Conservation (phyloP, 306 rosid species). For the Potentilla sterilis region DNA sequence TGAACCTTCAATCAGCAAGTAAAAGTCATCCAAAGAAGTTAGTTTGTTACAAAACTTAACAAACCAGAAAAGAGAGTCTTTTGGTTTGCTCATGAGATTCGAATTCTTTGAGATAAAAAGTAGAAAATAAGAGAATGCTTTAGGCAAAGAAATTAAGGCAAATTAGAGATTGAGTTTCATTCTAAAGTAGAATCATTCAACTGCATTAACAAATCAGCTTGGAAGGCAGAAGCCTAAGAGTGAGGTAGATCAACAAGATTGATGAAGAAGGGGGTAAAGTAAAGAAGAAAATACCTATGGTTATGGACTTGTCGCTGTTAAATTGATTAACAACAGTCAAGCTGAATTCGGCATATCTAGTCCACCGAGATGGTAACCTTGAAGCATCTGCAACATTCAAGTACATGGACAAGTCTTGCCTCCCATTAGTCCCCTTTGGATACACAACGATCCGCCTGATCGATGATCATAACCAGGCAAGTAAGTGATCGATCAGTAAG, state of each 20-base stretch:
- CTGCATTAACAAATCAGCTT: not conserved
- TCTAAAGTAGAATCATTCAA: not conserved
- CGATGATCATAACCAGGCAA: not conserved
- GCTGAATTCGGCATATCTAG: slow-evolving; percentile 12
- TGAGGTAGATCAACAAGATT: not conserved
- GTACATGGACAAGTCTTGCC: slow-evolving; percentile 12
- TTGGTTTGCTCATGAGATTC: not conserved
- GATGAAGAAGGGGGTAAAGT: not conserved
- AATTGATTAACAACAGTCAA: slow-evolving; percentile 21
- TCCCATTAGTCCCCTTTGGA: slow-evolving; percentile 19
- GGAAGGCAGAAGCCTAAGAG: not conserved
- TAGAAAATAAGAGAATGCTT: not conserved
- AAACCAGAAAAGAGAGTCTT: too few species aligned
- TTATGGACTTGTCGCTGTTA: slow-evolving; percentile 1
- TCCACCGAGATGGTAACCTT: slow-evolving; percentile 14
- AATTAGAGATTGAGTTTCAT: too few species aligned
- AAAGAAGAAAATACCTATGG: not conserved
- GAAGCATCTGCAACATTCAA: slow-evolving; percentile 16
- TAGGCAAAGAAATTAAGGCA: not conserved
- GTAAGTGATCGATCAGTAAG: not conserved
- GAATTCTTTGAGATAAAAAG: too few species aligned
- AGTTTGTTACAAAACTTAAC: too few species aligned
- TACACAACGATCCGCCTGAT: slow-evolving; percentile 17
- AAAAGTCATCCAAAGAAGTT: not conserved
- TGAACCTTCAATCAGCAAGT: not conserved